These are phyloP conservation scores for Dothiorella sarmentorum DNA, from an alignment of 2,329 filamentous ascomycete genomes.

Conservation along the genomic window DNA sequence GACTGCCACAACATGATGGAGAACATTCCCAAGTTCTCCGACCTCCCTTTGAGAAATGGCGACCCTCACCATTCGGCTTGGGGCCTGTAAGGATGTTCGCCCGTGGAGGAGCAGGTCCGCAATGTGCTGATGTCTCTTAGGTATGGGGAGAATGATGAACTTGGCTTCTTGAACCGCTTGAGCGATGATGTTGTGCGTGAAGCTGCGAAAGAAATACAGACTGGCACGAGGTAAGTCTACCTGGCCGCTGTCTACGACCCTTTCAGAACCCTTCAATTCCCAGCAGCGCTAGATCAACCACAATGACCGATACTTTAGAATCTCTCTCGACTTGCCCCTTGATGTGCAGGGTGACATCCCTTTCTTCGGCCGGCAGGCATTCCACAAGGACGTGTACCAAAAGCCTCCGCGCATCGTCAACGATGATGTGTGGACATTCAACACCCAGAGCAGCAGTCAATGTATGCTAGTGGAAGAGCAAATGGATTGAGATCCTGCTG, in stretches of 20 bases:
- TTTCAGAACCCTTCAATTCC: neutral
- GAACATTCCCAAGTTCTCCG: slow-evolving; percentile 46
- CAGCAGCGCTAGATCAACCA: neutral
- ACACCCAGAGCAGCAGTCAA: slow-evolving; percentile 31
- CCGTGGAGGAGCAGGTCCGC: neutral
- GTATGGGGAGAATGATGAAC: slow-evolving; percentile 55
- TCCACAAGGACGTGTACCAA: slow-evolving; percentile 38
- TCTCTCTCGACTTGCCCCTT: slow-evolving; percentile 61
- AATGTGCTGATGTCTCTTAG: slow-evolving; percentile 28
- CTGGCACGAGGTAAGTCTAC: slow-evolving; percentile 46
- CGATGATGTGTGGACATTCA: slow-evolving; percentile 32
- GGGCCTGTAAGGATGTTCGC: slow-evolving; percentile 26
- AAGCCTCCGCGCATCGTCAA: slow-evolving; percentile 23
- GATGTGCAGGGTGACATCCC: slow-evolving; percentile 48
- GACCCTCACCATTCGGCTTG: slow-evolving; percentile 47
- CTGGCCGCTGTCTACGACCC: slow-evolving; percentile 19
- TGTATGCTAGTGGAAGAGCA: neutral
- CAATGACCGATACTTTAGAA: neutral
- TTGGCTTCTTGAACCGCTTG: slow-evolving; percentile 60
- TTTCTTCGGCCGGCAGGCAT: slow-evolving; percentile 55
- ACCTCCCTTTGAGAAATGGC: slow-evolving; percentile 46
- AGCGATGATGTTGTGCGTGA: slow-evolving; percentile 53
- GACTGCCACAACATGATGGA: slow-evolving; percentile 4
- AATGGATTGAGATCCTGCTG: neutral
- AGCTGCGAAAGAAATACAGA: slow-evolving; percentile 52